phyloP scores from a whole-genome alignment of 139 green algal species.

The Penium margaritaceum region DNA sequence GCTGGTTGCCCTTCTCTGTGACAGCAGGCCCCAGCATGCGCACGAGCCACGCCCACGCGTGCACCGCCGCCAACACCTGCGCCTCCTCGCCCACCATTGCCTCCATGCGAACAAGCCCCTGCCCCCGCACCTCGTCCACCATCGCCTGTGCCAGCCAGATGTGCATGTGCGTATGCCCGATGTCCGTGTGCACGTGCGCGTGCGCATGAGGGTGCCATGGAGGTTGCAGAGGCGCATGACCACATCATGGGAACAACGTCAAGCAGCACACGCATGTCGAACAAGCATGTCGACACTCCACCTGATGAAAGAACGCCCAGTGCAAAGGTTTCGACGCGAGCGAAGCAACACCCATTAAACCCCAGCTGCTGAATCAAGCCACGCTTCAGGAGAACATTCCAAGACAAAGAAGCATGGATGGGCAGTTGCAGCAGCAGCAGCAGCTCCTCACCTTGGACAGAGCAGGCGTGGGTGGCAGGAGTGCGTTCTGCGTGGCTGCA shows the following conservation, averaged over 20 bases:
- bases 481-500: neutral
- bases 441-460: neutral
- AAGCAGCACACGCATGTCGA: no score
- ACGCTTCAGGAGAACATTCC: no score
- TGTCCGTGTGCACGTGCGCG: no score
- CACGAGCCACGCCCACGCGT: conserved; percentile 4
- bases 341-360: neutral
- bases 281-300: neutral
- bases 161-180: neutral
- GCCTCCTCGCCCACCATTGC: conserved; percentile 1
- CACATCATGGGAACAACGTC: no score
- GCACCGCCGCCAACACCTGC: neutral
- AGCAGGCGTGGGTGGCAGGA: neutral
- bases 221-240: no score
- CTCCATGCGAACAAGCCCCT: conserved; percentile 1
- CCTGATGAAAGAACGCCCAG: neutral
- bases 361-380: no score
- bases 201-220: no score
- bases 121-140: neutral
- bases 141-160: neutral
- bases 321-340: neutral
- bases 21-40: neutral
- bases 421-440: neutral
- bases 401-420: neutral
- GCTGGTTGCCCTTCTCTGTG: neutral